Base-by-base conservation (phyloP, 1,139 yeast genomes). In the Suhomyces choctaworum region DNA sequence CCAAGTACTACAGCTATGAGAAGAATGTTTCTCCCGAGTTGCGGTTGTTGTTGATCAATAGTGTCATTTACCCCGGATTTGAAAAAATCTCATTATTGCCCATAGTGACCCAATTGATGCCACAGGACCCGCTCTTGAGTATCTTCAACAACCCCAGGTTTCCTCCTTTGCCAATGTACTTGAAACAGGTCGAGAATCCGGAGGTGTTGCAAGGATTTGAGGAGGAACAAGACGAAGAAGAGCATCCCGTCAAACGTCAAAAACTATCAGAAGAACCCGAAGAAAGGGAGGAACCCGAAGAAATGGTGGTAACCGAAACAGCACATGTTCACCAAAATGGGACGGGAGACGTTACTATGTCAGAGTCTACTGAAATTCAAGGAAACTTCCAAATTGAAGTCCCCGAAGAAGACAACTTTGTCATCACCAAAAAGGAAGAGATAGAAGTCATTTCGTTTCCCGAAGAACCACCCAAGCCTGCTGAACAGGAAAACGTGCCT, bases 71-170 rank as follows among this genome's bases (percentile, higher is more conserved):
- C 48, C 95, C 95, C 3, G 85, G 85, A 3, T 67, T 66, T 34
- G 74, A 73, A 29, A 77, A 79, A 41, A 71, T 76, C 27, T 80
- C 87, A 8, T 67, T 85, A 19, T 65, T 86, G 42, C 95, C 96
- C 9, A 80, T 88, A 44, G 82, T 85, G 1, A 60, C 76, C n/a
- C 58, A 69, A 2, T 62, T 72, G 4, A 57, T 86, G 45, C 66
- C 66, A 3, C 50, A 60, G 16, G 70, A 70, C 43, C 60, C 59
- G 2, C 46, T 73, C 14, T 44, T 73, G 27, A 78, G 81, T 51
- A 70, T 80, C 3, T 66, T 87, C 49, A 73, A 78, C 41, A 85
- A 85, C 49, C 95, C 96, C 24, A 69, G 94, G 46, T 76, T 88
- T 47, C 96, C 96, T 2, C 76, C 87, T 25, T 60, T 73, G 36